Evolutionary conservation across 2,329 filamentous ascomycete species (phyloP).

Genomic region (Alternaria conjuncta): DNA sequence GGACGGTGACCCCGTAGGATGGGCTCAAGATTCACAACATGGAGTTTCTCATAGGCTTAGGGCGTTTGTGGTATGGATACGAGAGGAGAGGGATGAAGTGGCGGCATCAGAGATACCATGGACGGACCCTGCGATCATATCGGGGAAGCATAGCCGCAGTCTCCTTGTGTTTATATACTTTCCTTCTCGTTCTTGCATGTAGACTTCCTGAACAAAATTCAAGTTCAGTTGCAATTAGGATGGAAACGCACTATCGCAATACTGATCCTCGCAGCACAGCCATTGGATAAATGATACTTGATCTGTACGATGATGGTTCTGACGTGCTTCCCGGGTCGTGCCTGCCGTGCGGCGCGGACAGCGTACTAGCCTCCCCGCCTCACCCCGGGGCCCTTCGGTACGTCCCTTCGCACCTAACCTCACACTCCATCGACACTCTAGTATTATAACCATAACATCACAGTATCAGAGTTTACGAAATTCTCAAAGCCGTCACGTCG

Average conservation of each 20-base stretch:
- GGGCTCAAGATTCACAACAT: background rate
- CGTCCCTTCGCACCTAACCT: background rate
- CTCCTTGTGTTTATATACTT: background rate
- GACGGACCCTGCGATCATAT: too few relatives aligned
- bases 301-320: too few relatives aligned
- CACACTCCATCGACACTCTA: background rate
- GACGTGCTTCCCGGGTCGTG: background rate
- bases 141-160: background rate
- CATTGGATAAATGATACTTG: rapidly evolving
- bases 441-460: background rate
- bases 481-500: background rate
- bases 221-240: too few relatives aligned
- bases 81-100: background rate
- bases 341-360: background rate
- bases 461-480: background rate
- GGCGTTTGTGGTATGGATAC: background rate
- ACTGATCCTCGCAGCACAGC: too few relatives aligned
- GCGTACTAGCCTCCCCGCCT: background rate
- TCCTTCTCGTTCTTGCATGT: background rate
- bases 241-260: too few relatives aligned
- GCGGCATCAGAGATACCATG: constrained; percentile 1
- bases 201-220: background rate
- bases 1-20: background rate
- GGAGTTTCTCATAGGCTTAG: background rate
- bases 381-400: background rate